These are phyloP conservation scores for Aspergillus tamarii DNA, from an alignment of 2,329 filamentous ascomycete species.

Conservation along the genomic window DNA sequence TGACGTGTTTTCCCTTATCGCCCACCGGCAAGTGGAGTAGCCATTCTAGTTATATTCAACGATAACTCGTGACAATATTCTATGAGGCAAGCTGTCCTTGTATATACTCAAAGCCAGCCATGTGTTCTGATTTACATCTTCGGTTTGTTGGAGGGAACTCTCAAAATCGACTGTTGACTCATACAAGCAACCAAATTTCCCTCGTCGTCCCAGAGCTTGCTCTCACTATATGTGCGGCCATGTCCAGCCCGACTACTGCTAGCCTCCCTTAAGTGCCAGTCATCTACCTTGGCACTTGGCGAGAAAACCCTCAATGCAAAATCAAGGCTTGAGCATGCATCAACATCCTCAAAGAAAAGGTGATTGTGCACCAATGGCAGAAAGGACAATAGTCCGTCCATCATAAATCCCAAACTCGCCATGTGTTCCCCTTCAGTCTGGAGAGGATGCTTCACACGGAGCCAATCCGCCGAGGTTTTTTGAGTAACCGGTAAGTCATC, in stretches of 20 bases:
- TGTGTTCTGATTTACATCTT: background rate
- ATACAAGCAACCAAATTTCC: constrained; percentile 4
- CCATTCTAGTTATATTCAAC: too few species aligned
- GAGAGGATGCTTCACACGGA: constrained; percentile 4
- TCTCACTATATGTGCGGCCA: constrained; percentile 4
- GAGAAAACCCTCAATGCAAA: constrained; percentile 2
- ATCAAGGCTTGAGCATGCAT: constrained; percentile 5
- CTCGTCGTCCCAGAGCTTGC: constrained; percentile 2
- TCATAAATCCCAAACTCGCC: constrained; percentile 1
- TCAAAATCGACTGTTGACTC: constrained; percentile 1
- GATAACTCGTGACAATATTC: too few species aligned
- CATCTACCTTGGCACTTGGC: background rate
- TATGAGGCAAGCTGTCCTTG: too few species aligned
- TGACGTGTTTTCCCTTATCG: too few species aligned
- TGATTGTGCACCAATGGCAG: background rate
- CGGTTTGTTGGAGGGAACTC: background rate
- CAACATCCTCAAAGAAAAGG: constrained; percentile 3
- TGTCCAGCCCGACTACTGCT: background rate
- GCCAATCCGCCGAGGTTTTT: constrained; percentile 12
- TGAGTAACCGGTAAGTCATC: background rate
- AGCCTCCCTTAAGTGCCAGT: constrained; percentile 1
- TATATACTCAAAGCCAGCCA: background rate
- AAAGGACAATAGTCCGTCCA: constrained; percentile 2
- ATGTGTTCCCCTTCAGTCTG: constrained; percentile 3
- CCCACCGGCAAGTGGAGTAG: too few species aligned